Percentiles rank a stretch among this genome's conserved stretches.
These are phyloP conservation scores for Staphylotrichum tortipilum DNA, from an alignment of 495 filamentous ascomycete genomes.

Conservation along the genomic window DNA sequence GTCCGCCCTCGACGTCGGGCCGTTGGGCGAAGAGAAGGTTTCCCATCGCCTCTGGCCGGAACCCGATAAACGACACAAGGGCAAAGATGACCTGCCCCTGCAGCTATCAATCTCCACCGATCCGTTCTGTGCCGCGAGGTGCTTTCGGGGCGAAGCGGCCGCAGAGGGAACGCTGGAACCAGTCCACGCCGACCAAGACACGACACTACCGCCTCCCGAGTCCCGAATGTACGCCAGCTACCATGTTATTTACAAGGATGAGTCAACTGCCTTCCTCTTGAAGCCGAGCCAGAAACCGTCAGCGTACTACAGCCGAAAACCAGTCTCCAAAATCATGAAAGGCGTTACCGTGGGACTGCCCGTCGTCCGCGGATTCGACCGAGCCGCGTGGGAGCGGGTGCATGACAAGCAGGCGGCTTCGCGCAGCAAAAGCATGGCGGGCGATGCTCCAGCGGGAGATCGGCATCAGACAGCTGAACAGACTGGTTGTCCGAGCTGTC, in stretches of 20 bases:
- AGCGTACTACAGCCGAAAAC: constrained; percentile 64
- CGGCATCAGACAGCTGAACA: constrained; percentile 19
- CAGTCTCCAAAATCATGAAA: constrained; percentile 76
- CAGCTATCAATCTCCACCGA: constrained; percentile 45
- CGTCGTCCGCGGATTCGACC: constrained; percentile 80
- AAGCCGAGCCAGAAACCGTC: constrained; percentile 74
- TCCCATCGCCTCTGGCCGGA: constrained; percentile 69
- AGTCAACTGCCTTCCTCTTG: constrained; percentile 64
- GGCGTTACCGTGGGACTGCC: constrained; percentile 73
- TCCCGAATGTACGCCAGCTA: constrained; percentile 52
- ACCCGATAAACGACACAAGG: constrained; percentile 32
- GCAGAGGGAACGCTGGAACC: constrained; percentile 41
- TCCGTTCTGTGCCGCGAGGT: constrained; percentile 45
- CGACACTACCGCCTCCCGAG: constrained; percentile 18
- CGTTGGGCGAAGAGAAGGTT: constrained; percentile 85
- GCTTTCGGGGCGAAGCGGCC: constrained; percentile 47
- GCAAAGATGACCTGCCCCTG: constrained; percentile 19
- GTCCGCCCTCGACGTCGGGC: constrained; percentile 83
- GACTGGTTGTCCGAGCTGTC: constrained; percentile 40
- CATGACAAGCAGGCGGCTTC: constrained; percentile 40
- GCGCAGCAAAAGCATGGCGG: constrained; percentile 37
- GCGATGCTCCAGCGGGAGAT: constrained; percentile 9
- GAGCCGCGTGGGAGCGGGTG: constrained; percentile 63
- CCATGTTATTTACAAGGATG: constrained; percentile 77
- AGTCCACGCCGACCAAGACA: constrained; percentile 32